Evolutionary conservation across 805 yeast genomes (phyloP).

Genomic region (Metschnikowia kunwiensis): DNA sequence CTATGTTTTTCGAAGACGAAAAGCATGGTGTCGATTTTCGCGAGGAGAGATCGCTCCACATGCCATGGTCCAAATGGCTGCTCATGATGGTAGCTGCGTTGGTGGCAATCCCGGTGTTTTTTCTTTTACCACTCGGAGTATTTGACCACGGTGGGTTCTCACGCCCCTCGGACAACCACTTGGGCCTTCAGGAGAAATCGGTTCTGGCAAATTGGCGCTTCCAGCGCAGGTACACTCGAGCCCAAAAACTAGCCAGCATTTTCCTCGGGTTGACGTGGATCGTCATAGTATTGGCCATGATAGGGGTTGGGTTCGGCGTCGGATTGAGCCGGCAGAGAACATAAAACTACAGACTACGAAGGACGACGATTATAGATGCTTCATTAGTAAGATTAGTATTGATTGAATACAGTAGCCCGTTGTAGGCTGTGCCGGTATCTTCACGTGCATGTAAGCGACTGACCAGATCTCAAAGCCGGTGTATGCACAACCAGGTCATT

Average conservation of each 20-base stretch:
- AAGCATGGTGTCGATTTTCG: not conserved
- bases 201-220: slow-evolving; percentile 10
- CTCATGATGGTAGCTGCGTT: slow-evolving; percentile 32
- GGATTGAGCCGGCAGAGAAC: slow-evolving; percentile 16
- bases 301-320: slow-evolving; percentile 38
- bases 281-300: slow-evolving; percentile 33
- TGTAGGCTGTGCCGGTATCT: too few species aligned
- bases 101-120: slow-evolving; percentile 38
- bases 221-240: slow-evolving; percentile 12
- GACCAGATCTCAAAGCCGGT: too few species aligned
- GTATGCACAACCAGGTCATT: too few species aligned
- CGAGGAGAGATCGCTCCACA: not conserved
- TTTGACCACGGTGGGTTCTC: slow-evolving; percentile 28
- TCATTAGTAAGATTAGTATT: too few species aligned
- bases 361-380: too few species aligned
- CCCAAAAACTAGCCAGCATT: slow-evolving; percentile 32
- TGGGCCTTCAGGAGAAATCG: slow-evolving; percentile 4
- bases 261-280: slow-evolving; percentile 35
- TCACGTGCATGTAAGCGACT: too few species aligned
- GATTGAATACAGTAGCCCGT: too few species aligned
- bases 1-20: slow-evolving; percentile 6
- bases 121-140: slow-evolving; percentile 33
- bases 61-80: slow-evolving; percentile 21
- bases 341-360: too few species aligned
- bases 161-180: slow-evolving; percentile 13